Evolutionary conservation across 2,329 filamentous ascomycete genomes (phyloP).

Genomic region (Dendrostoma leiphaemia): DNA sequence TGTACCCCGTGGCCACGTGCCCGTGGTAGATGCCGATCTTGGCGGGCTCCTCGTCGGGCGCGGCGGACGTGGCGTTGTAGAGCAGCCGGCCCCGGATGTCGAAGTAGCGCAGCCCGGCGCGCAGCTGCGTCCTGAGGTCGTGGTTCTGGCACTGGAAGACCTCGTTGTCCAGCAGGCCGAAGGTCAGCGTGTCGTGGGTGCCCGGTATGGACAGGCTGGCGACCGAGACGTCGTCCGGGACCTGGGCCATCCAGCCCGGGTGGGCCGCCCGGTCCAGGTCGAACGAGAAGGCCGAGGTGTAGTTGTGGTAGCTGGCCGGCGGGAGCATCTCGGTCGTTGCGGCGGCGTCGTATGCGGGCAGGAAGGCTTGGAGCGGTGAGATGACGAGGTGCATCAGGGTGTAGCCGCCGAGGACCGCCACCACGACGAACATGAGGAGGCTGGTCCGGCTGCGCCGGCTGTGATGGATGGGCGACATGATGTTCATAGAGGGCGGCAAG

Average conservation of each 20-base stretch:
- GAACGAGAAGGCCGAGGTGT: constrained; percentile 39
- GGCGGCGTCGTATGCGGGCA: not conserved
- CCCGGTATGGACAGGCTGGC: constrained; percentile 48
- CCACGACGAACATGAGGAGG: not conserved
- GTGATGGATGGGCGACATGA: constrained; percentile 2
- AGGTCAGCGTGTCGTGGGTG: constrained; percentile 54
- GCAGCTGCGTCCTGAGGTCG: constrained; percentile 42
- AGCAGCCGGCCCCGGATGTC: constrained; percentile 46
- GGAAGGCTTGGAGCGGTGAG: not conserved
- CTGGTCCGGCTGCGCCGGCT: constrained; percentile 9
- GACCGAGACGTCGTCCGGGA: constrained; percentile 40
- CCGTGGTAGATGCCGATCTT: constrained; percentile 47
- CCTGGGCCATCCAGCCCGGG: constrained; percentile 40
- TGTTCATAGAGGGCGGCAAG: not conserved
- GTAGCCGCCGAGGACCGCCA: constrained; percentile 11
- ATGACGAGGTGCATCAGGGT: constrained; percentile 7
- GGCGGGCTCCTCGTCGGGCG: not conserved
- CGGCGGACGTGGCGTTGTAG: constrained; percentile 30
- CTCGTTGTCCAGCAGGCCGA: constrained; percentile 31
- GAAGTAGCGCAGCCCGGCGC: constrained; percentile 47
- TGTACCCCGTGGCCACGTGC: constrained; percentile 42
- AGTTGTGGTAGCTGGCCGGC: constrained; percentile 20
- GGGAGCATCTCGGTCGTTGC: not conserved
- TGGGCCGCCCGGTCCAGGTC: constrained; percentile 34
- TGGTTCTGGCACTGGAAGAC: constrained; percentile 47